A percentile compares a stretch with the other conserved stretches of the same genome.
phyloP scores from a whole-genome alignment of 108 stramenopile species.

The Cyclostephanos invisitatus region DNA sequence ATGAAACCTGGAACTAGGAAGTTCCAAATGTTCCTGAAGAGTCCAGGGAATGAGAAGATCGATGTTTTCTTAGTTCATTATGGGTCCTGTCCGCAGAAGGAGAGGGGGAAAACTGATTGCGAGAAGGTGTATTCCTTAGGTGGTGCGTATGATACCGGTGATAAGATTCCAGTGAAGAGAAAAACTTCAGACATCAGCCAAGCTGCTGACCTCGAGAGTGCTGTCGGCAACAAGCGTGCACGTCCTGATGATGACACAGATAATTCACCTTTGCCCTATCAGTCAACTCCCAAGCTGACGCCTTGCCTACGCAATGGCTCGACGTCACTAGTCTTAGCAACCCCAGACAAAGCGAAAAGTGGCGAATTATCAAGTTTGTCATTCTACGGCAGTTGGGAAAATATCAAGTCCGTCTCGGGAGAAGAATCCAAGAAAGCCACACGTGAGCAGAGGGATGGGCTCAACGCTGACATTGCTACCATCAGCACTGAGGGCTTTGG shows the following conservation, averaged over 20 bases:
- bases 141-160: background rate
- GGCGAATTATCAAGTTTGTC: slow-evolving; percentile 1
- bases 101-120: background rate
- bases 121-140: background rate
- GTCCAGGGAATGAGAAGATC: slow-evolving; percentile 52
- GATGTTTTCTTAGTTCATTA: slow-evolving; percentile 66
- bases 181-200: background rate
- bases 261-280: slow-evolving; percentile 1
- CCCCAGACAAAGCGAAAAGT: slow-evolving; percentile 6
- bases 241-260: background rate
- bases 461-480: slow-evolving; percentile 18
- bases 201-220: background rate
- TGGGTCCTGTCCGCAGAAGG: slow-evolving; percentile 22
- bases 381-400: slow-evolving; percentile 25
- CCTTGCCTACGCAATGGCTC: background rate
- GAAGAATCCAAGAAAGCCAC: background rate
- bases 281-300: background rate
- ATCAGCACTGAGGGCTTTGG: slow-evolving; percentile 32
- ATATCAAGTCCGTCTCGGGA: slow-evolving; percentile 7
- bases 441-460: slow-evolving; percentile 38
- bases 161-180: background rate
- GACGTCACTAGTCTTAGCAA: background rate
- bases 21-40: slow-evolving; percentile 88
- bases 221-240: slow-evolving; percentile 7
- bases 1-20: slow-evolving; percentile 69